Conservation (phyloP, 2,329 filamentous ascomycete species). For the Ophiosphaerella herpotricha region DNA sequence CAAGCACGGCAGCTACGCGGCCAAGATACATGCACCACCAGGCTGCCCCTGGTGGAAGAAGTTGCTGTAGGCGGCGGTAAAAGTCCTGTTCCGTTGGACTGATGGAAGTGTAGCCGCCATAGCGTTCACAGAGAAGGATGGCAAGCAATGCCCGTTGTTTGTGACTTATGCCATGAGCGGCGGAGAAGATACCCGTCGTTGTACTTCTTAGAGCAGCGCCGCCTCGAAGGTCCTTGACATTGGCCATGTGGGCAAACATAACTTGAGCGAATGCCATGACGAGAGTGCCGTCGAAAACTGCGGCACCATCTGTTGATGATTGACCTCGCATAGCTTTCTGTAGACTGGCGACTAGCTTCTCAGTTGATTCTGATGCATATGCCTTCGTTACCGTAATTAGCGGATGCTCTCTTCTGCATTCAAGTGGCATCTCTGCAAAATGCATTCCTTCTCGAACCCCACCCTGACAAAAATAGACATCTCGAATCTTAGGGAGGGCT, state of each 20-base stretch:
- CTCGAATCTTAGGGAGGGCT: conserved; percentile 68
- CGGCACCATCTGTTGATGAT: conserved; percentile 32
- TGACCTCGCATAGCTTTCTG: conserved; percentile 49
- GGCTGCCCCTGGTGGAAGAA: conserved; percentile 59
- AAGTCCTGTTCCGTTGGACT: conserved; percentile 62
- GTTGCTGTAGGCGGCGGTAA: conserved; percentile 56
- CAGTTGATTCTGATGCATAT: conserved; percentile 56
- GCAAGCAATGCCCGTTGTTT: conserved; percentile 71
- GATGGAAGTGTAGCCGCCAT: conserved; percentile 64
- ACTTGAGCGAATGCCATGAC: conserved; percentile 64
- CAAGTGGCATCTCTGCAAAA: conserved; percentile 68
- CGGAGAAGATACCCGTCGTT: conserved; percentile 68
- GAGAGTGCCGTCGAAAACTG: conserved; percentile 51
- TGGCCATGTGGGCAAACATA: conserved; percentile 55
- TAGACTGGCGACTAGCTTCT: conserved; percentile 56
- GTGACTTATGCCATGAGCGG: conserved; percentile 75
- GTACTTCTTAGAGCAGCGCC: conserved; percentile 74
- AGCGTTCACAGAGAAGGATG: conserved; percentile 73
- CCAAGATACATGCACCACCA: conserved; percentile 72
- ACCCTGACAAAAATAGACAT: conserved; percentile 83
- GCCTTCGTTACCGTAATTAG: conserved; percentile 64
- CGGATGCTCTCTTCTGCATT: conserved; percentile 68
- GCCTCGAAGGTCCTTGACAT: conserved; percentile 55
- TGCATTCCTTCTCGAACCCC: conserved; percentile 85
- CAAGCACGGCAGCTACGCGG: conserved; percentile 62